phyloP scores from a whole-genome alignment of 73 alveolate species.

The Tetrahymena malaccensis region DNA sequence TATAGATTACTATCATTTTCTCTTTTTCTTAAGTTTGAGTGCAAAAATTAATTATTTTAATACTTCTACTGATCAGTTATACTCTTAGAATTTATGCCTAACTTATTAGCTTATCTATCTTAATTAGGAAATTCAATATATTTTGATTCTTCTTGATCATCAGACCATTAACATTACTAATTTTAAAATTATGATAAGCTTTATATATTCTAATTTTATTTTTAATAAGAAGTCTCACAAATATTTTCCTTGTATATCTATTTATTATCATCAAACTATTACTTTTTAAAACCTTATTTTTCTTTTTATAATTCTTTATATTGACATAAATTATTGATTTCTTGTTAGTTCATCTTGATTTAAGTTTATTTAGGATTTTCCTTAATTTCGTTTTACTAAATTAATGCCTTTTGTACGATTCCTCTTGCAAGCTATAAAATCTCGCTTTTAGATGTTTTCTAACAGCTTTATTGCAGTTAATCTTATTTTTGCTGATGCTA shows the following conservation, averaged over 20 bases:
- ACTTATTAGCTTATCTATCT: too few relatives aligned
- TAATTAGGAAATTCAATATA: not conserved
- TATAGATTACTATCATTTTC: not conserved
- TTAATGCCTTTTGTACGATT: not conserved
- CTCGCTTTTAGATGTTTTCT: not conserved
- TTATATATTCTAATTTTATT: too few relatives aligned
- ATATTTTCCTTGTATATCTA: not conserved
- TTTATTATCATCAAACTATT: too few relatives aligned
- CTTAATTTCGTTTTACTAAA: not conserved
- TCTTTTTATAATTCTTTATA: not conserved
- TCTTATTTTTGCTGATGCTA: not conserved
- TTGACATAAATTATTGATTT: not conserved
- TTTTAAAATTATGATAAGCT: too few relatives aligned
- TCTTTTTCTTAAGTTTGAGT: not conserved
- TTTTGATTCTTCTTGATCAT: not conserved
- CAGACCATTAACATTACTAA: not conserved
- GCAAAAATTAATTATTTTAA: too few relatives aligned
- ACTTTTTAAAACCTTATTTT: not conserved
- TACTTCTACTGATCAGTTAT: too few relatives aligned
- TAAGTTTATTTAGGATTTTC: not conserved
- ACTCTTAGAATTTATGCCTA: too few relatives aligned
- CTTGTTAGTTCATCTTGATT: not conserved
- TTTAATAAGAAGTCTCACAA: not conserved
- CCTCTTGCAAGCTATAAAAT: not conserved
- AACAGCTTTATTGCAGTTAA: not conserved